Percentiles rank a stretch among this genome's conserved stretches.
Evolutionary conservation across 495 filamentous ascomycete species (phyloP).

Genomic region (Penicillium waksmanii): DNA sequence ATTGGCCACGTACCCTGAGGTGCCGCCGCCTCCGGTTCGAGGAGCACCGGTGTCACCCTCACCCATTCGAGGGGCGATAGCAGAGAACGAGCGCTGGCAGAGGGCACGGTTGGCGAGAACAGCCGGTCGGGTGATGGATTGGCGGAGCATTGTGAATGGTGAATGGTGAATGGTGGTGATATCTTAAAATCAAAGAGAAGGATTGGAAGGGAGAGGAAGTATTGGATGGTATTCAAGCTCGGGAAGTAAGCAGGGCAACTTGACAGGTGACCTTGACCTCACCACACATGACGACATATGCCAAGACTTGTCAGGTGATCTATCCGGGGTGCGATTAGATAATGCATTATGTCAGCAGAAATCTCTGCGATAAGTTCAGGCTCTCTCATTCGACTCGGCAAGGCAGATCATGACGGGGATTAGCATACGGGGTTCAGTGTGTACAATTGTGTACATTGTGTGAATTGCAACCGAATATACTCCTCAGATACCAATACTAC

Average conservation of each 20-base stretch:
- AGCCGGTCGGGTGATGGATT: constrained; percentile 61
- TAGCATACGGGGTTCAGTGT: constrained; percentile 1
- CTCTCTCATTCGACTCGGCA: constrained; percentile 31
- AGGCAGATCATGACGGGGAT: constrained; percentile 20
- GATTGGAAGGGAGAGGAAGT: constrained; percentile 8
- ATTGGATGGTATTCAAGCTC: neutral
- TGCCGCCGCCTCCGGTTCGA: constrained; percentile 43
- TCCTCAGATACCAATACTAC: neutral
- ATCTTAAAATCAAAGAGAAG: too few relatives aligned
- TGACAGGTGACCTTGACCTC: constrained; percentile 3
- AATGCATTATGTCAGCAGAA: constrained; percentile 27
- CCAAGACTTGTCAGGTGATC: constrained; percentile 25
- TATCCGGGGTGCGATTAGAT: constrained; percentile 14
- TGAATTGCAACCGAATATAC: neutral
- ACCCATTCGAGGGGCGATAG: constrained; percentile 61
- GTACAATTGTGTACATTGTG: neutral
- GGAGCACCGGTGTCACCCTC: constrained; percentile 73
- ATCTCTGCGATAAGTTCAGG: constrained; percentile 37
- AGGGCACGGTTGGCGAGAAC: constrained; percentile 52
- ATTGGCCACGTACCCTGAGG: constrained; percentile 35
- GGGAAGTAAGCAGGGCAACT: neutral
- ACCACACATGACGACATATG: constrained; percentile 30
- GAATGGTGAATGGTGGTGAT: constrained; percentile 18
- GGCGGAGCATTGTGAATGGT: constrained; percentile 64
- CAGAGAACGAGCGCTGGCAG: constrained; percentile 64